These are phyloP conservation scores for Otatea glauca DNA, from an alignment of 176 grass and related monocot species.

Conservation along the genomic window DNA sequence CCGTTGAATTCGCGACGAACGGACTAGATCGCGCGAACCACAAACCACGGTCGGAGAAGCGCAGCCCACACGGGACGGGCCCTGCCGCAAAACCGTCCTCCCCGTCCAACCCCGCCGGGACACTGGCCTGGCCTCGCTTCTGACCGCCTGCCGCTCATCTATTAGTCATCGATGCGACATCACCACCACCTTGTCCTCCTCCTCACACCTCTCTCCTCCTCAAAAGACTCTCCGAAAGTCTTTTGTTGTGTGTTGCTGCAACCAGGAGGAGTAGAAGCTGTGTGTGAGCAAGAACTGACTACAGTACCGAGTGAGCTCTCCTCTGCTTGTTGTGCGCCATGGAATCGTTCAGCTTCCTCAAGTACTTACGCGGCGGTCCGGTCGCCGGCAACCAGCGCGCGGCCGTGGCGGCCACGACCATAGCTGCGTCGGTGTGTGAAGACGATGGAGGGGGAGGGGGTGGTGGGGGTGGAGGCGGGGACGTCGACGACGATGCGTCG, in stretches of 20 bases:
- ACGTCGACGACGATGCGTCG: conserved; percentile 74
- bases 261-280: neutral
- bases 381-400: conserved; percentile 34
- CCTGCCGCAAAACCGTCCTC: neutral
- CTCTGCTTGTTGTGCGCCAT: conserved; percentile 41
- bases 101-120: neutral
- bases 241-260: conserved; percentile 24
- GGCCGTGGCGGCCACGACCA: conserved; percentile 30
- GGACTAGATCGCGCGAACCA: conserved; percentile 26
- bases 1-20: neutral
- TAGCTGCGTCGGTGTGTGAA: conserved; percentile 42
- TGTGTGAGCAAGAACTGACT: neutral
- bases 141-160: conserved; percentile 31
- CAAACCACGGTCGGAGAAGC: neutral
- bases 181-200: conserved; percentile 1
- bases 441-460: conserved; percentile 36
- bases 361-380: conserved; percentile 72
- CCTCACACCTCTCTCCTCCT: conserved; percentile 23
- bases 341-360: conserved; percentile 92
- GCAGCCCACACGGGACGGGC: neutral
- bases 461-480: conserved; percentile 13
- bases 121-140: neutral
- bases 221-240: conserved; percentile 41
- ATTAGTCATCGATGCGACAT: conserved; percentile 35
- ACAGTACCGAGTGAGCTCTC: neutral